Conservation (phyloP, 2,329 filamentous ascomycete genomes). For the Spiromastix sp. region DNA sequence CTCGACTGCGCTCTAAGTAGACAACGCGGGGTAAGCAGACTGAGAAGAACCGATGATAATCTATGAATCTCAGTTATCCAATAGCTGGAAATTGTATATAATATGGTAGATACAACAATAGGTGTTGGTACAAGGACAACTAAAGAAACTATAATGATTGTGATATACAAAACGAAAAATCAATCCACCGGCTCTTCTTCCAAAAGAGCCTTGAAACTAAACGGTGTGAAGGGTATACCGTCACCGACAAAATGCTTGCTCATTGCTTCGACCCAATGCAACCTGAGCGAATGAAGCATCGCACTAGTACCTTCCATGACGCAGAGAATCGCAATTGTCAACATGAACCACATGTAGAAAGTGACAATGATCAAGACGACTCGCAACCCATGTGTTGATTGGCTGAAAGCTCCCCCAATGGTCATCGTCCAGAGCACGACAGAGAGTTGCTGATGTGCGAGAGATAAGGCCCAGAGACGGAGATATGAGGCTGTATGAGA, state of each 20-base stretch:
- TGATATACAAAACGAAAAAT: slow-evolving; percentile 6
- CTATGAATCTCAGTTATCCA: too few relatives aligned
- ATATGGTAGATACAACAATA: too few relatives aligned
- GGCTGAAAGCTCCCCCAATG: slow-evolving; percentile 62
- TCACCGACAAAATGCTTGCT: slow-evolving; percentile 94
- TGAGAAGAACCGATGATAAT: too few relatives aligned
- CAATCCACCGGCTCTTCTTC: slow-evolving; percentile 60
- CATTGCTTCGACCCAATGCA: slow-evolving; percentile 97
- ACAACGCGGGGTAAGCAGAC: too few relatives aligned
- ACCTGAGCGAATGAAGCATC: slow-evolving; percentile 83
- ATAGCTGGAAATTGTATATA: too few relatives aligned
- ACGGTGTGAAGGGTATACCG: slow-evolving; percentile 76
- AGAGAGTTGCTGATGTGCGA: slow-evolving; percentile 95
- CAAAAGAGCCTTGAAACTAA: slow-evolving; percentile 73
- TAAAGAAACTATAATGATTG: too few relatives aligned
- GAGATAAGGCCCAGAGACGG: slow-evolving; percentile 92
- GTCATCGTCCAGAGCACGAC: slow-evolving; percentile 97
- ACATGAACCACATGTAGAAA: slow-evolving; percentile 83
- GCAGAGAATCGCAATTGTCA: slow-evolving; percentile 71
- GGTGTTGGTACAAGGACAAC: too few relatives aligned
- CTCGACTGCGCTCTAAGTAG: too few relatives aligned
- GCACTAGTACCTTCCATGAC: slow-evolving; percentile 95
- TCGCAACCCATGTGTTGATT: slow-evolving; percentile 52
- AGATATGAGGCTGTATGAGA: slow-evolving; percentile 98
- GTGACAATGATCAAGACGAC: slow-evolving; percentile 70